These are phyloP conservation scores for Cutaneotrichosporon spelunceum DNA, from an alignment of 1,284 basidiomycete species.

Conservation along the genomic window DNA sequence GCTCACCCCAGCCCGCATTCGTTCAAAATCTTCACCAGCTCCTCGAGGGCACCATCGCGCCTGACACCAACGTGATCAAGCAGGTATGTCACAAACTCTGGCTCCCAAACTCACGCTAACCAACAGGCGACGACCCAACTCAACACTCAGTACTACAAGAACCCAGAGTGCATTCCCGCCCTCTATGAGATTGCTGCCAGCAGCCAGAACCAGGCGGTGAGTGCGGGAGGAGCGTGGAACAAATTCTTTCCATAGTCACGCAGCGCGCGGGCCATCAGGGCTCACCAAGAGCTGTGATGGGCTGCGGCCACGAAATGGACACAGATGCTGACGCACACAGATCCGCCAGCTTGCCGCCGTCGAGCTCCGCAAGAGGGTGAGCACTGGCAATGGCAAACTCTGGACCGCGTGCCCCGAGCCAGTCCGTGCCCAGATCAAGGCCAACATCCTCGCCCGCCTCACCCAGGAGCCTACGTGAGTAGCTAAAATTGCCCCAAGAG, in stretches of 20 bases:
- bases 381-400: conserved; percentile 72
- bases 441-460: conserved; percentile 73
- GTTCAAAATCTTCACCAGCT: conserved; percentile 73
- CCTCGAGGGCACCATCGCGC: conserved; percentile 76
- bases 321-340: conserved; percentile 52
- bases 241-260: not conserved
- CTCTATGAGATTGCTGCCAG: conserved; percentile 84
- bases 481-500: not conserved
- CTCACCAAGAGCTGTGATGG: not conserved
- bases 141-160: conserved; percentile 88
- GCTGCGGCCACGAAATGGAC: not conserved
- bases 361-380: conserved; percentile 90
- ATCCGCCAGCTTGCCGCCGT: conserved; percentile 98
- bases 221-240: not conserved
- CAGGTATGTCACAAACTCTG: conserved; percentile 59
- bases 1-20: conserved; percentile 29
- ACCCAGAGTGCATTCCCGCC: conserved; percentile 82
- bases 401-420: conserved; percentile 74
- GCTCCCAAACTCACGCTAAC: not conserved
- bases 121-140: conserved; percentile 82
- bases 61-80: conserved; percentile 83
- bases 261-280: conserved; percentile 1
- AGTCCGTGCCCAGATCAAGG: conserved; percentile 80
- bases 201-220: conserved; percentile 61
- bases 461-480: conserved; percentile 73